Base-by-base conservation (phyloP, 805 yeast genomes). In the Saccharomycopsis vini region DNA sequence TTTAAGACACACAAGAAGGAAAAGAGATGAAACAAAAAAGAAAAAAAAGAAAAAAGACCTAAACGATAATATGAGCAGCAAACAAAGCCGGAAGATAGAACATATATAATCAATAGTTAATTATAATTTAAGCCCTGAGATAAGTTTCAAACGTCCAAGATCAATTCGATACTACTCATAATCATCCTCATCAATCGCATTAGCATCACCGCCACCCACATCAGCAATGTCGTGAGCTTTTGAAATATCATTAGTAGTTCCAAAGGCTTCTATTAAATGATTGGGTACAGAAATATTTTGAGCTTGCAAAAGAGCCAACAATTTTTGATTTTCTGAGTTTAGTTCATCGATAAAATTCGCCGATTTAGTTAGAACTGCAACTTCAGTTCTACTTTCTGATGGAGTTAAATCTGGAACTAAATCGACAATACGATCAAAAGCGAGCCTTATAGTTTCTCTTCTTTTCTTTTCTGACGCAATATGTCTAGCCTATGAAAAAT, bases 381-480 rank as follows among this genome's bases (percentile, higher is more conserved):
- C 70, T 55, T 89, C 97, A 1, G 95, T 81, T 35, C 96, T 66
- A 43, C 81, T 77, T 53, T 90, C 95, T 20, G 68, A 65, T n/a
- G 70, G 68, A 1, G 73, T 67, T 35, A 89, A 64, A 6, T 73
- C 77, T 0, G 97, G 97, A 1, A 92, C 87, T 6, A 85, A 59
- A 1, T 71, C 67, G 0, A 88, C 89, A 19, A 89, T 67, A 44
- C 72, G 73, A 54, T 84, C 94, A 56, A 86, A 89, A 7, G 87
- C 89, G 7, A 79, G 73, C 36, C 97, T 67, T 19, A 90, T 86
- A 34, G 89, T 86, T 51, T 80, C 86, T 49, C 97, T 68, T 54
- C 97, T 69, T 56, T 82, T 83, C 58, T 87, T 89, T 58, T 89
- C 97, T 0, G 89, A 80, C 4, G 84, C 84, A 5, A 85, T 82